Base-by-base conservation (phyloP, 2,329 filamentous ascomycete species). In the Nemania diffusa region DNA sequence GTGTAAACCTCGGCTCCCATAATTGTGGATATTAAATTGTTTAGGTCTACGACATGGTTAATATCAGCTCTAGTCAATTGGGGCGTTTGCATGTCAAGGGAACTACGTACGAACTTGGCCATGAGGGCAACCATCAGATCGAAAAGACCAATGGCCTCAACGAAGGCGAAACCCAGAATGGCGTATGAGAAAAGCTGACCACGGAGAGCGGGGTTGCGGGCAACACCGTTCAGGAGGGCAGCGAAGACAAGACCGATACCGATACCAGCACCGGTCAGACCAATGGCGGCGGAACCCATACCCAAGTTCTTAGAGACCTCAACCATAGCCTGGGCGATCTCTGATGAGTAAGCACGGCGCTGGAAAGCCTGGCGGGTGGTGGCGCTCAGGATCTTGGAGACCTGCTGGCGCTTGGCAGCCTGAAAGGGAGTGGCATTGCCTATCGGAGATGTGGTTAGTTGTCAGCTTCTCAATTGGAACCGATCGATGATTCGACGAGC, bases 181-280 rank as follows among this genome's bases (percentile, higher is more conserved):
- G 92, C 92, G 86, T 96, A 95, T 77, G 92, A 92, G 92, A 96
- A 97, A 81, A 97, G 92, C 90, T 97, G 93, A 83, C 92, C 93
- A 87, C 92, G 91, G 86, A 97, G 92, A 81, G 91, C 92, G 80
- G 93, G 93, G 92, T 97, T 97, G 87, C 93, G 92, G 87, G 93
- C 92, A 83, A 96, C 92, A 86, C 90, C 90, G 84, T 92, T 90
- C 81, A 97, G 88, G 82, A 97, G 92, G 79, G 92, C 90, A 81
- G 91, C 92, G 90, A 97, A 97, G 81, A 97, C 93, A 81, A 95
- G 90, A 88, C 93, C 93, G 85, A 96, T 97, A 92, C 93, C 93
- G 84, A 96, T 93, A 93, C 92, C 92, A 81, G 92, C 91, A 91
- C 91, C 91, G 81, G 91, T 92, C 80, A 97, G 91, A 91, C 93